Evolutionary conservation across 2,329 filamentous ascomycete genomes (phyloP).

Genomic region (Aureobasidium sp.): DNA sequence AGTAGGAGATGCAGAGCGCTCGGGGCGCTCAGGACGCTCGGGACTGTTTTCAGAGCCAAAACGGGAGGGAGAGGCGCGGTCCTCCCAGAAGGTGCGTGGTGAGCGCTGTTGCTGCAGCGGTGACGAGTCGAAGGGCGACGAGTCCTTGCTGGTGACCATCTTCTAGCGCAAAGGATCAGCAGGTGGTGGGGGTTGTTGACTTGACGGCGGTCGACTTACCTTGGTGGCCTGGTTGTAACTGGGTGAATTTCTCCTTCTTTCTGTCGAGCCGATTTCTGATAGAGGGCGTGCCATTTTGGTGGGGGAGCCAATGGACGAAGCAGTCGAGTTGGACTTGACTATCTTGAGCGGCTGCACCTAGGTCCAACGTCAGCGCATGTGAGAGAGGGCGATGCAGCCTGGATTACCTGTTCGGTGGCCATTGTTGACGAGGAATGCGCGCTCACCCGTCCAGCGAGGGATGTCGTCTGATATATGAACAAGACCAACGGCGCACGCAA

Average conservation of each 20-base stretch:
- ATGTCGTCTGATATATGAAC: background rate
- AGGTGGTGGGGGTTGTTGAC: background rate
- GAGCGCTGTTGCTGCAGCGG: constrained; percentile 51
- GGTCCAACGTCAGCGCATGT: constrained; percentile 10
- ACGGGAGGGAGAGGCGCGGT: constrained; percentile 45
- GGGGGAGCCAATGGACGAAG: constrained; percentile 40
- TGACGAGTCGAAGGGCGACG: constrained; percentile 56
- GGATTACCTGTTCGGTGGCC: constrained; percentile 32
- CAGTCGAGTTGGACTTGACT: constrained; percentile 46
- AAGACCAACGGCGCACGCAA: background rate
- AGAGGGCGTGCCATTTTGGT: constrained; percentile 68
- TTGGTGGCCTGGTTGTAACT: constrained; percentile 72
- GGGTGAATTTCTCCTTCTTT: constrained; percentile 83
- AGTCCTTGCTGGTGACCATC: constrained; percentile 61
- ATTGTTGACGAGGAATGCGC: constrained; percentile 29
- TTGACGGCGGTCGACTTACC: constrained; percentile 39
- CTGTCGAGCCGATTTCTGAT: constrained; percentile 79
- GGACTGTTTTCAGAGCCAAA: constrained; percentile 59
- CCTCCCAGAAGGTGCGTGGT: constrained; percentile 86
- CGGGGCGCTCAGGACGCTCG: constrained; percentile 27
- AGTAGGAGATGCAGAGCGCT: constrained; percentile 40
- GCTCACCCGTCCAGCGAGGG: constrained; percentile 12
- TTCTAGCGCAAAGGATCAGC: constrained; percentile 43
- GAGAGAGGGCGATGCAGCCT: background rate
- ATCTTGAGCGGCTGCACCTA: constrained; percentile 74